Base-by-base conservation (phyloP, 371 early-diverging fungal species). In the Mucor ambiguus region DNA sequence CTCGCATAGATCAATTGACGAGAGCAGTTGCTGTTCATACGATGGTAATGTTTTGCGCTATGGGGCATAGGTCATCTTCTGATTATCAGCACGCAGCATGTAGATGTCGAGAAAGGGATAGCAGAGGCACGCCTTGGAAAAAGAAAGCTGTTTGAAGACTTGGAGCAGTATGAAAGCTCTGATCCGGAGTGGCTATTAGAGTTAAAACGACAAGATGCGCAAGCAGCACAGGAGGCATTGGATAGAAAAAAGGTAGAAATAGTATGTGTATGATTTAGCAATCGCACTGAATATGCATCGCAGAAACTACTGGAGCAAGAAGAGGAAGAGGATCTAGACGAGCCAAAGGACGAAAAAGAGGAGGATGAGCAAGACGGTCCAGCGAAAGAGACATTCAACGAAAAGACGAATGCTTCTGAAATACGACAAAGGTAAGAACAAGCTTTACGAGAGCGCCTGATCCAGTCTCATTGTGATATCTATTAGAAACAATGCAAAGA, bases 121-220 rank as follows among this genome's bases (percentile, higher is more conserved):
- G 29, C 35, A 56, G 77, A 76, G 58, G 67, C 73, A 46, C 60
- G 61, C 37, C 12, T 65, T 18, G 70, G 64, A n/a, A 80, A 78
- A 48, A 71, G 75, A 58, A 69, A 63, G 18, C 65, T 75, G 44
- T 24, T 75, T 37, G 76, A 74, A 16, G 64, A 64, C 9, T 63
- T 81, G 26, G 61, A 69, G 14, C 67, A 63, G 20, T 49, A 64
- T 4, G 74, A 78, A 33, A 63, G 63, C 24, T 65, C 75, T 18
- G 73, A 77, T 30, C 79, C 81, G 32, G 75, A 78, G 1, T 81
- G 81, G 81, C 48, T 81, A 30, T 30, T 64, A 30, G 61, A 61
- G 4, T 43, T 66, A 4, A 61, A 64, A 18, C n/a, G 64, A 33
- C 67, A 66, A 63, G 64, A 74, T 18, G 67, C 69, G 26, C 57